Evolutionary conservation across 2,329 filamentous ascomycete genomes (phyloP), one percentile per base, ranked within the genome.

Genomic region (Colletotrichum melonis): DNA sequence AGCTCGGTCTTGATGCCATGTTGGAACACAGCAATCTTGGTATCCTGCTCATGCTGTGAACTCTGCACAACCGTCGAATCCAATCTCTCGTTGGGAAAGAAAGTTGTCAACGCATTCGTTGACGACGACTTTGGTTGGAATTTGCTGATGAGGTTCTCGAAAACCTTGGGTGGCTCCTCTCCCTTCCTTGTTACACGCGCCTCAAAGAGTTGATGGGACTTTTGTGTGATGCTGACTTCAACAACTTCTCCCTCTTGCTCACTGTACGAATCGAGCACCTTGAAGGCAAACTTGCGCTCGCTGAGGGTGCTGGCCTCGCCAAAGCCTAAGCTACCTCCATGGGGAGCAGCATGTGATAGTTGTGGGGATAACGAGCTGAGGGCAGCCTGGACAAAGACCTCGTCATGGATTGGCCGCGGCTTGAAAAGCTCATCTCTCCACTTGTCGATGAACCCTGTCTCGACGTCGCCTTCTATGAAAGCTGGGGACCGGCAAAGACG

Each of bases 361-460:
- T 73, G 72, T 5, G 74, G 26, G 3, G 63, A 66, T 5, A 76
- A 32, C n/a, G 73, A 65, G 9, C 69, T 94, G 11, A 99, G 86
- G 0, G 95, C 95, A 9, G 95, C 95, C 85, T 99, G 97, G 0
- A 93, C 92, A 76, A 95, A 94, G 2, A 95, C 90, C 82, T 98
- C 95, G 56, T 92, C 88, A 24, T 89, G 86, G 42, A 93, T 88
- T 0, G 82, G 80, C 14, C 89, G 83, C 1, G 89, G 88, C 26
- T 87, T 86, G 80, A 98, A 98, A 1, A 99, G 88, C 76, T 95
- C 93, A 12, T 91, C 88, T 72, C 90, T 89, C 84, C 97, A 93
- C 82, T 97, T 98, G 67, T 95, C 92, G 76, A 99, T 98, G 81
- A 98, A 99, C 1, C 96, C 96, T 0, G 97, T 99, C 83, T 99